phyloP scores from a whole-genome alignment of 805 yeast species.

The Komagataella ulmi region DNA sequence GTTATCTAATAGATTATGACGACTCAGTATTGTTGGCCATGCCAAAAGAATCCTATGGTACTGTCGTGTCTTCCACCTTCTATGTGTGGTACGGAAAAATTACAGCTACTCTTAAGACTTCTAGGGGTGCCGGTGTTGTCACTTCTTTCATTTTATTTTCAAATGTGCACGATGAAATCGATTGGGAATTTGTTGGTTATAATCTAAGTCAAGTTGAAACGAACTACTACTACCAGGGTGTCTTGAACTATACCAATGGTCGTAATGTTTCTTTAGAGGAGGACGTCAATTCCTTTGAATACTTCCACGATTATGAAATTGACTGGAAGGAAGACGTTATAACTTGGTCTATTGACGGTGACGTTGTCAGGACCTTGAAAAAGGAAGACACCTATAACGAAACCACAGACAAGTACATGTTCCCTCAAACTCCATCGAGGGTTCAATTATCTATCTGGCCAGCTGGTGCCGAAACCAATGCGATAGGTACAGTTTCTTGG shows the following conservation, averaged over 20 bases:
- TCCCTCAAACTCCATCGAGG: slow-evolving; percentile 66
- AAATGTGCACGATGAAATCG: slow-evolving; percentile 83
- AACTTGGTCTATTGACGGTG: slow-evolving; percentile 66
- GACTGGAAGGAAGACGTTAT: slow-evolving; percentile 73
- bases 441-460: slow-evolving; percentile 73
- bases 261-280: slow-evolving; percentile 25
- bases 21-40: slow-evolving; percentile 55
- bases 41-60: slow-evolving; percentile 66
- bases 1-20: slow-evolving; percentile 40
- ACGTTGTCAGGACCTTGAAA: slow-evolving; percentile 46
- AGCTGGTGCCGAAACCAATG: slow-evolving; percentile 44
- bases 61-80: slow-evolving; percentile 68
- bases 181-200: slow-evolving; percentile 76
- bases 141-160: slow-evolving; percentile 74
- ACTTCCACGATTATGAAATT: slow-evolving; percentile 62
- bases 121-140: slow-evolving; percentile 70
- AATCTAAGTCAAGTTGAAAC: slow-evolving; percentile 56
- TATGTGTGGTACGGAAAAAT: slow-evolving; percentile 85
- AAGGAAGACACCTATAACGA: slow-evolving; percentile 48
- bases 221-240: slow-evolving; percentile 72
- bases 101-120: slow-evolving; percentile 53
- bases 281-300: slow-evolving; percentile 36
- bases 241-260: slow-evolving; percentile 52
- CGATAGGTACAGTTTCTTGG: slow-evolving; percentile 61
- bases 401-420: slow-evolving; percentile 42